A percentile compares a stretch with the other conserved stretches of the same genome.
phyloP scores from a whole-genome alignment of 805 yeast genomes.

The Schizosaccharomyces octosporus region DNA sequence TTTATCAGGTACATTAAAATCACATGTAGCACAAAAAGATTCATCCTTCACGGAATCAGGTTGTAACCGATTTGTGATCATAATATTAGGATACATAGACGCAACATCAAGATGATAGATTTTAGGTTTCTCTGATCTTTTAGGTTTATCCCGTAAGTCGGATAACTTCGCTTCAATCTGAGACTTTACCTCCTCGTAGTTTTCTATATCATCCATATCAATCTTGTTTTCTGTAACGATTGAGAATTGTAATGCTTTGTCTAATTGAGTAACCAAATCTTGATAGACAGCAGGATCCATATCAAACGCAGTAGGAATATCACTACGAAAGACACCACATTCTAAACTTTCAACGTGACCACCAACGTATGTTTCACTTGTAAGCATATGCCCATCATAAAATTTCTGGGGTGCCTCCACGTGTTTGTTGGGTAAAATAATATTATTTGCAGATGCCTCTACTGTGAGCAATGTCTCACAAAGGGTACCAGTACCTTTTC shows the following conservation, averaged over 20 bases:
- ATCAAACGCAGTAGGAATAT: constrained; percentile 46
- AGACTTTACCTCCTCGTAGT: constrained; percentile 49
- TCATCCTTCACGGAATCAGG: constrained; percentile 94
- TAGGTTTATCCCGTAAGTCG: constrained; percentile 37
- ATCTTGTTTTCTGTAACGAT: constrained; percentile 59
- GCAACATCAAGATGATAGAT: constrained; percentile 97
- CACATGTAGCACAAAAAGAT: constrained; percentile 92
- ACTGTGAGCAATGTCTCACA: constrained; percentile 94
- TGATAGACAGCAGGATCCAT: constrained; percentile 67
- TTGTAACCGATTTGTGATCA: constrained; percentile 89
- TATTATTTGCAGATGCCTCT: constrained; percentile 60
- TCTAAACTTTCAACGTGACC: constrained; percentile 96
- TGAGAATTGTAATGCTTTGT: constrained; percentile 55
- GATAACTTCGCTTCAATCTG: constrained; percentile 29
- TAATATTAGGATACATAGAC: constrained; percentile 96
- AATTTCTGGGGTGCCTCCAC: constrained; percentile 84
- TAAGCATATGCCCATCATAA: constrained; percentile 79
- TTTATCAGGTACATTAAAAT: constrained; percentile 86
- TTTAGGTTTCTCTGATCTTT: constrained; percentile 51
- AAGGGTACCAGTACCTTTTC: constrained; percentile 95
- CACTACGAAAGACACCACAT: constrained; percentile 92
- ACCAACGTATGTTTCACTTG: constrained; percentile 93
- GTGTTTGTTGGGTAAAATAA: constrained; percentile 79
- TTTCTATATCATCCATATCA: constrained; percentile 49
- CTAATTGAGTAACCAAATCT: constrained; percentile 46